Evolutionary conservation across 768 basidiomycete species (phyloP), one percentile per base, ranked within the genome.

Genomic region (Leccinum rimulosum): DNA sequence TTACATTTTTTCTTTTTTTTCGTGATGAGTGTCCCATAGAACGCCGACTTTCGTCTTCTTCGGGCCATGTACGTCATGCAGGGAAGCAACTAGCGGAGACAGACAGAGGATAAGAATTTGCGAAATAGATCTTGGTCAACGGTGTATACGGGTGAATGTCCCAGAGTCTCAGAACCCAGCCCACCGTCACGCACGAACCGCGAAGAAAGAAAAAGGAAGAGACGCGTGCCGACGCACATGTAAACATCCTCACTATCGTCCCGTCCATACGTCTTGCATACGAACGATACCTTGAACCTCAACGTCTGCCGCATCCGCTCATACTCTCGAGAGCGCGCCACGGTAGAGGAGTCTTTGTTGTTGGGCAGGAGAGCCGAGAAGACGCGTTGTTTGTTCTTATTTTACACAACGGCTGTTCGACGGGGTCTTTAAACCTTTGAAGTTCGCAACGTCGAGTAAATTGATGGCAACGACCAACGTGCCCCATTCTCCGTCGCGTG

Each of bases 251-350:
- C 84, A 38, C 77, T 77, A 50, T 80, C 79, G 68, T 91, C 22
- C 89, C 61, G 84, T 69, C 74, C 82, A 86, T 0, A 88, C 68
- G 54, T 86, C 82, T 36, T 75, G 68, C 38, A 89, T 70, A 28
- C 75, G 76, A 15, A 82, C 78, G 0, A 78, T 76, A 2, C 84
- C 87, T 51, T 74, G 59, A 88, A 80, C 36, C 82, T 77, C 22
- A 92, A 72, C 28, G 81, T 81, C 1, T 85, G 86, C 22, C 22
- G 22, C 88, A 73, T 14, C 88, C 87, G 36, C 89, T 88, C 88
- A 92, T 90, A 71, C 84, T 88, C 72, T 91, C 89, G 88, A 85
- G 8, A 92, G 77, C 1, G 88, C 82, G 8, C 90, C 90, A 52
- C 89, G 85, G 66, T 89, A 91, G 25, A 92, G 80, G 12, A 47